Evolutionary conservation across 495 filamentous ascomycete species (phyloP).

Genomic region (Trichoderma gamsii): DNA sequence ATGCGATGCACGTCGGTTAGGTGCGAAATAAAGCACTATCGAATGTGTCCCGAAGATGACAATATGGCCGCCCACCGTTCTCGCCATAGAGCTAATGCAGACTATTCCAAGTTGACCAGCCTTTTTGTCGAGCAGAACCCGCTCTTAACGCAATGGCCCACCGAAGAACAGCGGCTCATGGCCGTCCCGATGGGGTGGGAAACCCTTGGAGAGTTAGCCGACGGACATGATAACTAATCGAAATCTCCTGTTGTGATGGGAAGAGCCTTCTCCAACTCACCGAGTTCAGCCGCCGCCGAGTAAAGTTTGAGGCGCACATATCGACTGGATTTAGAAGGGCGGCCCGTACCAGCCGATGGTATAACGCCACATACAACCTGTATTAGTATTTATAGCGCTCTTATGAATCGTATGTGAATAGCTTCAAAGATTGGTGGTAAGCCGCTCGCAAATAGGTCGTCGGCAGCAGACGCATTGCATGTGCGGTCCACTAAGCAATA

Average conservation of each 20-base stretch:
- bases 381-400: neutral
- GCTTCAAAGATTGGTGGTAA: neutral
- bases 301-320: neutral
- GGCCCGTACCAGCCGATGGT: neutral
- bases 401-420: neutral
- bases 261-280: too few species aligned
- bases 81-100: neutral
- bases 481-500: neutral
- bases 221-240: neutral
- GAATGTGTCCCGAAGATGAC: neutral
- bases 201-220: neutral
- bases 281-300: too few species aligned
- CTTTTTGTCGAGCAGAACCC: neutral
- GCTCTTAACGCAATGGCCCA: neutral
- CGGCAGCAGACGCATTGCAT: neutral
- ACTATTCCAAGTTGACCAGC: neutral
- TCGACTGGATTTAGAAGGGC: neutral
- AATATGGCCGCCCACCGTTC: neutral
- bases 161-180: neutral
- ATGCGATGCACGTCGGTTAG: constrained; percentile 4
- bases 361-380: neutral
- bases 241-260: neutral
- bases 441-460: neutral
- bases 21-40: neutral
- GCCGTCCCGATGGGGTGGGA: neutral